Evolutionary conservation across 2,329 filamentous ascomycete species (phyloP).

Genomic region (Bimuria novae-zelandiae): DNA sequence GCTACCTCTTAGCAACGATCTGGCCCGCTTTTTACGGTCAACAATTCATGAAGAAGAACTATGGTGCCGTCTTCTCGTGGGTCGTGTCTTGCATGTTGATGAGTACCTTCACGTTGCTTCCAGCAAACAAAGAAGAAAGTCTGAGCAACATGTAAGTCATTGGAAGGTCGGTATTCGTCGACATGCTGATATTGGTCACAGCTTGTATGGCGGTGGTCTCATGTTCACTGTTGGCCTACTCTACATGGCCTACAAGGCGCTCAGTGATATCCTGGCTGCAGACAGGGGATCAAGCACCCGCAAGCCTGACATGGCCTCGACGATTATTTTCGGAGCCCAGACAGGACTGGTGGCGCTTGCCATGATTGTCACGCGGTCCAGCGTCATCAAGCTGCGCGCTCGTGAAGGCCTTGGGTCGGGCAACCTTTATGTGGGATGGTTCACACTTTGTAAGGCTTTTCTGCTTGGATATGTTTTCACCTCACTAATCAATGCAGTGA

Average conservation of each 20-base stretch:
- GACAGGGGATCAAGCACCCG: constrained; percentile 33
- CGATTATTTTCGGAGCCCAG: constrained; percentile 69
- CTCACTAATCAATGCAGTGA: constrained; percentile 56
- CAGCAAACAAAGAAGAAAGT: constrained; percentile 83
- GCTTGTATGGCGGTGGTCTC: constrained; percentile 72
- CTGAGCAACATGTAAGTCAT: constrained; percentile 71
- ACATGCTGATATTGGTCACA: constrained; percentile 43
- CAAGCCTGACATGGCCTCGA: constrained; percentile 55
- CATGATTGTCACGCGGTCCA: constrained; percentile 85
- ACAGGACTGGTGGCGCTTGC: constrained; percentile 79
- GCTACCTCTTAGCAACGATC: constrained; percentile 74
- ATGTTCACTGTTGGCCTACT: constrained; percentile 78
- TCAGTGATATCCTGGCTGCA: constrained; percentile 48
- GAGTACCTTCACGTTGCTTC: constrained; percentile 88
- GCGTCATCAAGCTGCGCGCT: constrained; percentile 80
- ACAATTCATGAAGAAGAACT: constrained; percentile 71
- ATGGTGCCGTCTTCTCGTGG: constrained; percentile 71
- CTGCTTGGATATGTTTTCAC: not conserved
- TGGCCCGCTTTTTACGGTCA: constrained; percentile 80
- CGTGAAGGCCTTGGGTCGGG: constrained; percentile 83
- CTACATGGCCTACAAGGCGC: constrained; percentile 78
- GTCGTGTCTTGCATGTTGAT: constrained; percentile 75
- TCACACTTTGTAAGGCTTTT: constrained; percentile 66
- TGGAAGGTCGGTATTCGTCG: not conserved
- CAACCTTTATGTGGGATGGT: constrained; percentile 86